phyloP scores from a whole-genome alignment of 306 rosid genomes.

The Rosa rugosa region DNA sequence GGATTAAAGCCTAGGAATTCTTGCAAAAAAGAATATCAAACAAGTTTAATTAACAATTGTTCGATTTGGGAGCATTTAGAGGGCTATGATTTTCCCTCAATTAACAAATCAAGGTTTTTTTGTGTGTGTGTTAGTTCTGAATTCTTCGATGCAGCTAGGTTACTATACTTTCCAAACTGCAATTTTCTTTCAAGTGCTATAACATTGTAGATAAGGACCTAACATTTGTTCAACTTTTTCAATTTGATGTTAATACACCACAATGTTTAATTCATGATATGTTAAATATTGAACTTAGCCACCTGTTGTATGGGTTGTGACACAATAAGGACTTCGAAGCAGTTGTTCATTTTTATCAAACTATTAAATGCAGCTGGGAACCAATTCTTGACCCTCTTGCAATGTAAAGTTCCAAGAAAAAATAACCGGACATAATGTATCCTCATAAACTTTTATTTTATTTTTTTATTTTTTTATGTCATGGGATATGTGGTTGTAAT shows the following conservation, averaged over 20 bases:
- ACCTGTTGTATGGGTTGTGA: not conserved
- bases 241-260: not conserved
- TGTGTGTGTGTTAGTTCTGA: not conserved
- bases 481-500: conserved; percentile 6
- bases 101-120: not conserved
- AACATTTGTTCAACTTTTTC: not conserved
- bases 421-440: not conserved
- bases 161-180: not conserved
- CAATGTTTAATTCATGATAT: not conserved
- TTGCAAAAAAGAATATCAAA: not conserved
- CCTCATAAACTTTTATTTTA: not conserved
- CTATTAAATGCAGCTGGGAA: not conserved
- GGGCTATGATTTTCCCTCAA: not conserved
- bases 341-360: not conserved
- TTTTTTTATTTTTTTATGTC: not conserved
- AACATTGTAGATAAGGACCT: not conserved
- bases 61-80: not conserved
- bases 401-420: not conserved
- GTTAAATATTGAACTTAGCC: not conserved
- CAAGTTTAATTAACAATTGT: not conserved
- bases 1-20: not conserved
- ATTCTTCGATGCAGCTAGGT: not conserved
- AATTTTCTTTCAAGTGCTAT: not conserved
- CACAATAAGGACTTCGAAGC: not conserved
- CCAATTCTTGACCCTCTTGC: not conserved